Base-by-base conservation (phyloP, 176 grass and related monocot species). In the Carex cristatella region DNA sequence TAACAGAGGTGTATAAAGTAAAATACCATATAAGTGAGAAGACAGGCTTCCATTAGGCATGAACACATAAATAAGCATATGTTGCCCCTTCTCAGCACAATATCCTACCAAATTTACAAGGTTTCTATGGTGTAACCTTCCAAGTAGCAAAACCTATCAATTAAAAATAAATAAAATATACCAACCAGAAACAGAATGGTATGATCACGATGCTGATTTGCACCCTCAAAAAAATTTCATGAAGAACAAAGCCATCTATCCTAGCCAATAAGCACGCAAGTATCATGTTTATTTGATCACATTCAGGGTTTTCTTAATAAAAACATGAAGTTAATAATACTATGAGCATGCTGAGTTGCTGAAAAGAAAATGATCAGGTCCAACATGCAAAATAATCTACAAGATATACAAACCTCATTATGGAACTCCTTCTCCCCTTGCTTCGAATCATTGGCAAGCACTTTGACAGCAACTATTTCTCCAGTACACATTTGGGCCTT, bases 101-200 rank as follows among this genome's bases (percentile, higher is more conserved):
- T 99, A 99, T 16, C 96, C 96, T 75, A 99, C 90, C 91, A 99
- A 91, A 90, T 99, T 99, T 9, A 99, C 93, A 86, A 99, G 91
- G 82, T 99, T 95, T 84, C 96, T 90, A 61, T 99, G 96, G 85
- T 99, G 96, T 73, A 99, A 88, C 56, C 96, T 89, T 58, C 96
- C 93, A 77, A 99, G 93, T 86, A 99, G 93, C 67, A 92, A 71
- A 60, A 99, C 96, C 96, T 95, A 62, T 79, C 90, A 87, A 90
- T 81, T 77, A 83, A 35, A 82, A 23, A 69, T 33, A 48, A 83
- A 12, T 79, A 67, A 84, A 82, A 75, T 63, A 79, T 79, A 57
- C 19, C 10, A 33, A 55, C 46, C 27, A 35, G 23, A 75, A 28
- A 75, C 42, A 75, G 46, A 53, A 30, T 27, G 6, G 71, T 16